Conservation (phyloP, 352 stramenopile genomes). For the Saprolegnia diclina region DNA sequence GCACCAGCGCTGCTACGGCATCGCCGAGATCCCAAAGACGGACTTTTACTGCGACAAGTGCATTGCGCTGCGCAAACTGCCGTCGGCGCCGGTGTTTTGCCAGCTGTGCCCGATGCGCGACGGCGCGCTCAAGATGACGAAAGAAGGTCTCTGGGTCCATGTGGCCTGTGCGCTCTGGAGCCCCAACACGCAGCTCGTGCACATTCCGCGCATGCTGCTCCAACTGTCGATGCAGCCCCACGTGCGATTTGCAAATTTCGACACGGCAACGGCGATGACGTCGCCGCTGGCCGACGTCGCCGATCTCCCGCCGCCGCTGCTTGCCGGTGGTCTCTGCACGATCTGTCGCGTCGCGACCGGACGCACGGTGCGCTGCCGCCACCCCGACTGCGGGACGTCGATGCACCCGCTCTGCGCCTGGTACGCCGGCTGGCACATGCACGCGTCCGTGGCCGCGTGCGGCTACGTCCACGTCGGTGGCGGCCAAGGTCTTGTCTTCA, state of each 20-base stretch:
- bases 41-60: constrained; percentile 89
- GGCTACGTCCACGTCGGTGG: constrained; percentile 67
- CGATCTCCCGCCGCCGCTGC: not conserved
- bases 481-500: constrained; percentile 62
- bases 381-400: constrained; percentile 45
- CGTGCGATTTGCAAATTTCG: constrained; percentile 5
- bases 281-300: constrained; percentile 1
- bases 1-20: constrained; percentile 84
- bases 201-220: constrained; percentile 56
- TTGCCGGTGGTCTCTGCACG: constrained; percentile 46
- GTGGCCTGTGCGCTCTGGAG: constrained; percentile 86
- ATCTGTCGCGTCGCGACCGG: constrained; percentile 74
- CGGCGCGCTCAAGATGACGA: constrained; percentile 80
- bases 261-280: constrained; percentile 6
- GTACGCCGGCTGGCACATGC: constrained; percentile 79
- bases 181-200: constrained; percentile 79
- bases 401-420: constrained; percentile 84
- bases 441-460: constrained; percentile 38
- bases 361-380: constrained; percentile 60
- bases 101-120: constrained; percentile 79
- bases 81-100: constrained; percentile 60
- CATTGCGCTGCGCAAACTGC: constrained; percentile 44
- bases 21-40: constrained; percentile 71
- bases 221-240: constrained; percentile 18
- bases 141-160: constrained; percentile 85